Conservation (phyloP, 2,329 filamentous ascomycete genomes). For the Elsinoe perseae region DNA sequence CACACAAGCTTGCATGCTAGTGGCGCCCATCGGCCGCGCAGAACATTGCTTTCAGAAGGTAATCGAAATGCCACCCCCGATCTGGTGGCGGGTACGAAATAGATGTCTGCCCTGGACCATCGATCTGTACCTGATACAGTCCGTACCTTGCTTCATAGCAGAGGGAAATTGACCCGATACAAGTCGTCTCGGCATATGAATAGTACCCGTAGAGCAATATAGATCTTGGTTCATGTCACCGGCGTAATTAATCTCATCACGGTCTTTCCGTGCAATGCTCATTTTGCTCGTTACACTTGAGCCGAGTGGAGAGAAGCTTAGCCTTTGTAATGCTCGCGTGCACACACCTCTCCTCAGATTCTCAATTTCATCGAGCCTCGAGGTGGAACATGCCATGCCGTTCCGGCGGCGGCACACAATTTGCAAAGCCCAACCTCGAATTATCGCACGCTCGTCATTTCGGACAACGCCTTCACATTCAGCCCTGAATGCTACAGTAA, state of each 20-base stretch:
- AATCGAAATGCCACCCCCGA: not conserved
- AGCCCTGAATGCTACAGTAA: not conserved
- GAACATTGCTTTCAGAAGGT: not conserved
- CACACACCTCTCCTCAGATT: not conserved
- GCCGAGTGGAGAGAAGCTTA: not conserved
- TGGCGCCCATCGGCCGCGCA: slow-evolving; percentile 5
- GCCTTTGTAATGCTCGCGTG: not conserved
- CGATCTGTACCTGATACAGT: not conserved
- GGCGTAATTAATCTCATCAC: not conserved
- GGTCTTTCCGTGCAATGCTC: not conserved
- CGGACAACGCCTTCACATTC: not conserved
- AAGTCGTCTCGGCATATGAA: not conserved
- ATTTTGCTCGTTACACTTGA: too few species aligned
- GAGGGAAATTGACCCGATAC: not conserved
- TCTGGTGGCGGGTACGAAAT: not conserved
- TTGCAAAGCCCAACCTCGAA: slow-evolving; percentile 3
- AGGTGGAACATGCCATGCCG: slow-evolving; percentile 4
- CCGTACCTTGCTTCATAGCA: not conserved
- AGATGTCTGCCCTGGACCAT: not conserved
- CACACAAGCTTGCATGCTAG: not conserved
- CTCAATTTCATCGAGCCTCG: slow-evolving; percentile 8
- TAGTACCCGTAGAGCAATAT: not conserved
- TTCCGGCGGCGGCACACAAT: not conserved
- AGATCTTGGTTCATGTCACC: not conserved
- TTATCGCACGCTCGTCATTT: slow-evolving; percentile 1